These are phyloP conservation scores for Pisolithus microcarpus DNA, from an alignment of 768 basidiomycete species.

Conservation along the genomic window DNA sequence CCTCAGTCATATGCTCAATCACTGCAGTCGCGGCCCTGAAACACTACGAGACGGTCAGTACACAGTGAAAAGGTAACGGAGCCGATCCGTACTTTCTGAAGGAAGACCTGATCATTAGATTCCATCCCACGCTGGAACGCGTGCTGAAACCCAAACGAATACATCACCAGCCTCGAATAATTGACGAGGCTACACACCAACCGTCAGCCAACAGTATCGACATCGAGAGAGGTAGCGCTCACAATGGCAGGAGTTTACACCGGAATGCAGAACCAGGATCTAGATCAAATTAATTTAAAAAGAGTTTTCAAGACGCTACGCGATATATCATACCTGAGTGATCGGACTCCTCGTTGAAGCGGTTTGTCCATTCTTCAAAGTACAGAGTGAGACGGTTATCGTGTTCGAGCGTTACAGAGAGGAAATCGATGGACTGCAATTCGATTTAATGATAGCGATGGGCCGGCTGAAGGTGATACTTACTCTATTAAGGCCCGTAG, in stretches of 20 bases:
- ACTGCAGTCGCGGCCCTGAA: slow-evolving; percentile 64
- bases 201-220: slow-evolving; percentile 6
- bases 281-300: slow-evolving; percentile 16
- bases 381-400: slow-evolving; percentile 52
- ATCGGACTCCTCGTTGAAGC: slow-evolving; percentile 57
- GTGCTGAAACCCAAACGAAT: slow-evolving; percentile 80
- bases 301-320: neutral
- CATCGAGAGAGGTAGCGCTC: slow-evolving; percentile 22
- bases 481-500: slow-evolving; percentile 67
- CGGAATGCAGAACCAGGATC: slow-evolving; percentile 57
- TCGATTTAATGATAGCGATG: neutral
- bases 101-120: slow-evolving; percentile 55
- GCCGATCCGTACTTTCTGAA: slow-evolving; percentile 45
- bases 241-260: slow-evolving; percentile 68
- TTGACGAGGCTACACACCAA: slow-evolving; percentile 48
- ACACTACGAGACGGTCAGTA: slow-evolving; percentile 37
- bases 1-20: slow-evolving; percentile 57
- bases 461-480: neutral
- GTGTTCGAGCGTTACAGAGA: slow-evolving; percentile 51
- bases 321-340: slow-evolving; percentile 36
- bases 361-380: slow-evolving; percentile 58
- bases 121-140: slow-evolving; percentile 67
- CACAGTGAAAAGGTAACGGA: neutral
- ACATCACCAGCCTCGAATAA: slow-evolving; percentile 80
- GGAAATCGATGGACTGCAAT: slow-evolving; percentile 58